phyloP scores from a whole-genome alignment of 345 rosid genomes.

The Pistacia atlantica region DNA sequence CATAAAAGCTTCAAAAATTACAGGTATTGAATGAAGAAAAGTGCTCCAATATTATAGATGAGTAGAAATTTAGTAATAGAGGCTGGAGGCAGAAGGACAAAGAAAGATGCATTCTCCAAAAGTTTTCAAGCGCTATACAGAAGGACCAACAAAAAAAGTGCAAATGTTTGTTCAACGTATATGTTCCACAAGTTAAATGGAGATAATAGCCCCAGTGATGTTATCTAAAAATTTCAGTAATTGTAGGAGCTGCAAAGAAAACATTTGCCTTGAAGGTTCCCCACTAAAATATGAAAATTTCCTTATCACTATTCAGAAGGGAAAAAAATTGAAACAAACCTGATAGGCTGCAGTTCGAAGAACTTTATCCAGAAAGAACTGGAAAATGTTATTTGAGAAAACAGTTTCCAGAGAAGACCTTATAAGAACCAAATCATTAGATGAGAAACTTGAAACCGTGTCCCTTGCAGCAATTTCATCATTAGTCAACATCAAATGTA shows the following conservation, averaged over 20 bases:
- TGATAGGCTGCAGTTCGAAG: slow-evolving; percentile 84
- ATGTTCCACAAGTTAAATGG: neutral
- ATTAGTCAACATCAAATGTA: slow-evolving; percentile 77
- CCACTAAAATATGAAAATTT: neutral
- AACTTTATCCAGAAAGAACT: slow-evolving; percentile 76
- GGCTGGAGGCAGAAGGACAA: neutral
- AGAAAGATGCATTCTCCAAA: slow-evolving; percentile 18
- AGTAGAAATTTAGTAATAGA: neutral
- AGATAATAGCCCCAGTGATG: neutral
- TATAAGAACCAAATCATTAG: slow-evolving; percentile 64
- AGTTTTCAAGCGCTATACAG: neutral
- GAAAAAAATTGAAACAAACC: slow-evolving; percentile 37
- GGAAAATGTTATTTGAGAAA: slow-evolving; percentile 80
- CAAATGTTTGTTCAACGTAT: neutral
- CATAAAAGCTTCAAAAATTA: neutral
- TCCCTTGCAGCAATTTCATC: slow-evolving; percentile 66
- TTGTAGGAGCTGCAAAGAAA: neutral
- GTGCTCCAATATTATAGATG: neutral
- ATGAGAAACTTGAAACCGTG: slow-evolving; percentile 48
- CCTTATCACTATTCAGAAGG: neutral
- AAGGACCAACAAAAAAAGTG: neutral
- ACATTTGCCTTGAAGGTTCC: neutral
- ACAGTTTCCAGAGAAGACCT: slow-evolving; percentile 73
- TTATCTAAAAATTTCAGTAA: neutral
- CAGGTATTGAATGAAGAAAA: neutral